Percentiles rank a stretch among this genome's conserved stretches.
Evolutionary conservation across 768 basidiomycete genomes (phyloP).

Genomic region (Sporobolomyces pararoseus): DNA sequence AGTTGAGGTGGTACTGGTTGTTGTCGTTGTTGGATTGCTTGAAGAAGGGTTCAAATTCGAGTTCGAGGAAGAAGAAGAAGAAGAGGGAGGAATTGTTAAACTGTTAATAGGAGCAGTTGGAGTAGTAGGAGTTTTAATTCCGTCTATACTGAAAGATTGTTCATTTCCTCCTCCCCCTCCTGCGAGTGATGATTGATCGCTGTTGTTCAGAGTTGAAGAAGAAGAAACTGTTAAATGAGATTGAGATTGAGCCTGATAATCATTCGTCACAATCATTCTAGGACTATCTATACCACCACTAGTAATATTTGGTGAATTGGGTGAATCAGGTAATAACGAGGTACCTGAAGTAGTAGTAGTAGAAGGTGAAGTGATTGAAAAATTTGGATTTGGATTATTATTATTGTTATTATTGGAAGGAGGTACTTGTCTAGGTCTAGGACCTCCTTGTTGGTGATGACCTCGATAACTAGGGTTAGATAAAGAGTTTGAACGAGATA

Average conservation of each 20-base stretch:
- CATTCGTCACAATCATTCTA: slow-evolving; percentile 2
- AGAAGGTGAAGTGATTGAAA: not conserved
- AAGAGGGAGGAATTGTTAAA: slow-evolving; percentile 4
- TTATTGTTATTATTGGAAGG: too few relatives aligned
- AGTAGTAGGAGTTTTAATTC: slow-evolving; percentile 36
- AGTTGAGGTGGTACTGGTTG: not conserved
- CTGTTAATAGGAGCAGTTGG: slow-evolving; percentile 32
- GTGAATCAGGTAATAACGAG: slow-evolving; percentile 26
- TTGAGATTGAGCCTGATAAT: slow-evolving; percentile 15
- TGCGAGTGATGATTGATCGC: too few relatives aligned
- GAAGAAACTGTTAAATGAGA: slow-evolving; percentile 3
- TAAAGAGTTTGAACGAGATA: slow-evolving; percentile 21
- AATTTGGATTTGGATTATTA: slow-evolving; percentile 9
- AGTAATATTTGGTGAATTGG: slow-evolving; percentile 8
- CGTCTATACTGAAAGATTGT: slow-evolving; percentile 28
- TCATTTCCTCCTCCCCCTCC: not conserved
- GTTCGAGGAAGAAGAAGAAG: not conserved
- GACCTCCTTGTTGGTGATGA: slow-evolving; percentile 12
- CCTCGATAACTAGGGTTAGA: slow-evolving; percentile 10
- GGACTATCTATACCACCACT: slow-evolving; percentile 29
- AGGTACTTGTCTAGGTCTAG: too few relatives aligned
- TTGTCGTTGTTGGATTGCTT: not conserved
- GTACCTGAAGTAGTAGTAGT: not conserved
- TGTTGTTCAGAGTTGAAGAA: too few relatives aligned
- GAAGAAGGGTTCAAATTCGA: not conserved